Evolutionary conservation across 441 rosid species (phyloP).

Genomic region (Erysimum cheiri): DNA sequence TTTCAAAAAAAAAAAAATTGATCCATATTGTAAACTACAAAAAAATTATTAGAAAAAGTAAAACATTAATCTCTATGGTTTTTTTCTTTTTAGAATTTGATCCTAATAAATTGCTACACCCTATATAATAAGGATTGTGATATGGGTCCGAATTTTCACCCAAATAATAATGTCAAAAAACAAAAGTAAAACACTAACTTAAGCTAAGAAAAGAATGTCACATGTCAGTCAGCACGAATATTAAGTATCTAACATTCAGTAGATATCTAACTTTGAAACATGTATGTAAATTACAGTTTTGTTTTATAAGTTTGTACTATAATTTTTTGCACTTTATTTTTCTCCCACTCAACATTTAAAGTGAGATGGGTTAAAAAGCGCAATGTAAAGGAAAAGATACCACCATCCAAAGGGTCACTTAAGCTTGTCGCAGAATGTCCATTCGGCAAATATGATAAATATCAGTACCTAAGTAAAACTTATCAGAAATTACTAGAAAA

Average conservation of each 20-base stretch:
- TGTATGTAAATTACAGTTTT: neutral
- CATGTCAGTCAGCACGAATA: too few relatives aligned
- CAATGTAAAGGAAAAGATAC: slow-evolving; percentile 32
- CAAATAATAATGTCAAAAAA: too few relatives aligned
- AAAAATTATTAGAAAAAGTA: neutral
- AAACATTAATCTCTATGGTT: neutral
- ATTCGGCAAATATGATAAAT: neutral
- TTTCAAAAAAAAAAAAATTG: too few relatives aligned
- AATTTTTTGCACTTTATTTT: neutral
- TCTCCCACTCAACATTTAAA: slow-evolving; percentile 31
- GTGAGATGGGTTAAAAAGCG: slow-evolving; percentile 25
- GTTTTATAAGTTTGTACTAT: neutral
- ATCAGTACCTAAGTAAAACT: neutral
- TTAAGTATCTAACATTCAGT: neutral
- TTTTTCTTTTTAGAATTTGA: too few relatives aligned
- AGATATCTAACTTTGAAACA: slow-evolving; percentile 8
- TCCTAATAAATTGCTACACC: too few relatives aligned
- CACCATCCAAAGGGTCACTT: slow-evolving; percentile 33
- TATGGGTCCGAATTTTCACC: too few relatives aligned
- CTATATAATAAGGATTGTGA: too few relatives aligned
- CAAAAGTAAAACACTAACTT: neutral
- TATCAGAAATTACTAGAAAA: too few relatives aligned
- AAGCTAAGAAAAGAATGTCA: slow-evolving; percentile 8
- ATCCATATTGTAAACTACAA: neutral
- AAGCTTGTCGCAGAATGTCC: slow-evolving; percentile 32